Conservation (phyloP, 352 stramenopile genomes). For the Peronosclerospora sorghi region DNA sequence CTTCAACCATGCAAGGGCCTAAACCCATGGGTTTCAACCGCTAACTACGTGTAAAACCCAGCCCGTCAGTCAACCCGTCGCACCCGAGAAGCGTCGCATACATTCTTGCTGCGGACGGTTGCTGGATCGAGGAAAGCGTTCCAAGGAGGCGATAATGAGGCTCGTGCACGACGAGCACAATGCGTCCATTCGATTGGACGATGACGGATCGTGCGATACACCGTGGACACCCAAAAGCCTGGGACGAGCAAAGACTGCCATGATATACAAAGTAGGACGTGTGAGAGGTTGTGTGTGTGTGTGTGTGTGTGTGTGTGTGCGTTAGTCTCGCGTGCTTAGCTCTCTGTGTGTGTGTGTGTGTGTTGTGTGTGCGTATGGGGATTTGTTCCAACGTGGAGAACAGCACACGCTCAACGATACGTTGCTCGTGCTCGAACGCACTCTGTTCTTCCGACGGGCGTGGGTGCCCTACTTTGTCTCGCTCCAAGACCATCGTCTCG, state of each 20-base stretch:
- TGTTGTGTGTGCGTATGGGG: too few species aligned
- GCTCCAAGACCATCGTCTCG: constrained; percentile 64
- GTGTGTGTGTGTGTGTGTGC: too few species aligned
- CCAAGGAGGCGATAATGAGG: constrained; percentile 17
- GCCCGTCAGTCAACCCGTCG: not conserved
- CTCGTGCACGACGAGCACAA: constrained; percentile 73
- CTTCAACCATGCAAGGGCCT: constrained; percentile 29
- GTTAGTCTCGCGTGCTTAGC: too few species aligned
- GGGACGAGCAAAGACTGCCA: constrained; percentile 72
- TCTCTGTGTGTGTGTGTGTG: too few species aligned
- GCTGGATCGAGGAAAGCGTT: constrained; percentile 15
- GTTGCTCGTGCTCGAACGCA: constrained; percentile 62
- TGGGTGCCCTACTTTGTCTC: constrained; percentile 79
- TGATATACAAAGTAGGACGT: constrained; percentile 69
- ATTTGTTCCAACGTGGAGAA: not conserved
- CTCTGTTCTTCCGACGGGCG: constrained; percentile 77
- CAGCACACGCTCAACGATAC: constrained; percentile 83
- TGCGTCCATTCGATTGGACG: constrained; percentile 59
- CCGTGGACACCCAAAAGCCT: constrained; percentile 80
- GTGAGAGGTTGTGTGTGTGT: not conserved
- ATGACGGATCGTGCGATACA: constrained; percentile 31
- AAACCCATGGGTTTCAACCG: constrained; percentile 1
- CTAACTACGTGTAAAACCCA: constrained; percentile 1
- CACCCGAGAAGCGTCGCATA: too few species aligned
- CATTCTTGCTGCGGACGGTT: constrained; percentile 30